Evolutionary conservation across 2,329 filamentous ascomycete genomes (phyloP).

Genomic region (Colletotrichum higginsianum): DNA sequence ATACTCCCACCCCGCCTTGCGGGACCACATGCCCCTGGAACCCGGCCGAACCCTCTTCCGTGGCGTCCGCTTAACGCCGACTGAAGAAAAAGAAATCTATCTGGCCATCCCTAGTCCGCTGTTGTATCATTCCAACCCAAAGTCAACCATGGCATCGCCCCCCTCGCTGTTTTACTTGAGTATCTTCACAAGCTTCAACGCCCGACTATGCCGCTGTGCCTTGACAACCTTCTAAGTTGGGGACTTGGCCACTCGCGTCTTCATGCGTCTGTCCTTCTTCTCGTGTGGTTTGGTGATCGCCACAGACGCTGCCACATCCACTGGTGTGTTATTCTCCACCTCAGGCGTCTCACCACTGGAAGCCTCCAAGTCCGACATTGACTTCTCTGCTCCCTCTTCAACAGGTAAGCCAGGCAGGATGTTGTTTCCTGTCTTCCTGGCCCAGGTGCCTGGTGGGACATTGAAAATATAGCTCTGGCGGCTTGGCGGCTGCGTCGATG

Average conservation of each 20-base stretch:
- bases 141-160: background rate
- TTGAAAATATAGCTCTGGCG: slow-evolving; percentile 7
- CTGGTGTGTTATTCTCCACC: background rate
- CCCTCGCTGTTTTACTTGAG: background rate
- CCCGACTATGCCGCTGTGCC: background rate
- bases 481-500: slow-evolving; percentile 14
- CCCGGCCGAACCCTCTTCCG: background rate
- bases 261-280: slow-evolving; percentile 10
- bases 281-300: background rate
- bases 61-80: background rate
- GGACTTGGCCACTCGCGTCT: slow-evolving; percentile 8
- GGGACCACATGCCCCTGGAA: slow-evolving; percentile 2
- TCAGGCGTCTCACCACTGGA: background rate
- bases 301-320: background rate
- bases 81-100: background rate
- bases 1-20: background rate
- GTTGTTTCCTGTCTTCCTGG: slow-evolving; percentile 28
- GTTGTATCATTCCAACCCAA: background rate
- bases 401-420: slow-evolving; percentile 15
- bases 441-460: slow-evolving; percentile 18
- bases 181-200: background rate
- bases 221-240: slow-evolving; percentile 24
- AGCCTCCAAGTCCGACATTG: slow-evolving; percentile 13
- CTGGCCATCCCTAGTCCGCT: background rate
- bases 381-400: background rate